A percentile compares a stretch with the other conserved stretches of the same genome.
Conservation (phyloP, 805 yeast species). For the Suhomyces kilbournensis region DNA sequence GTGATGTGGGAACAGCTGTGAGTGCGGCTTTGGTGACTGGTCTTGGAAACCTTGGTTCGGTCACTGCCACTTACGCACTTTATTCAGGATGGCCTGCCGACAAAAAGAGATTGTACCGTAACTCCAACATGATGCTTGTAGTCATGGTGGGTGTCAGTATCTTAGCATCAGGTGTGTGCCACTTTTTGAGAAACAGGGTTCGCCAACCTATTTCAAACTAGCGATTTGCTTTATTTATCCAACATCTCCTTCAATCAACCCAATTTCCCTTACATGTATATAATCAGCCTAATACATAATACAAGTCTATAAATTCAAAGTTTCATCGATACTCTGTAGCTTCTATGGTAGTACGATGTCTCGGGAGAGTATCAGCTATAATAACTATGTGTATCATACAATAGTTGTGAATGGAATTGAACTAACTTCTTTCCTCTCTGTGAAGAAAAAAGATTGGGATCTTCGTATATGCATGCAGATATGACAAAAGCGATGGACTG, state of each 20-base stretch:
- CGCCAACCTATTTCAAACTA: conserved; percentile 15
- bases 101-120: conserved; percentile 51
- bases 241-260: too few relatives aligned
- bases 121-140: conserved; percentile 83
- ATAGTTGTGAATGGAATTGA: too few relatives aligned
- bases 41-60: conserved; percentile 82
- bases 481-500: too few relatives aligned
- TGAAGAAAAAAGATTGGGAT: too few relatives aligned
- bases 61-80: conserved; percentile 79
- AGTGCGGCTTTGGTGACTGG: conserved; percentile 83
- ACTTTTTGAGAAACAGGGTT: conserved; percentile 29
- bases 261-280: too few relatives aligned
- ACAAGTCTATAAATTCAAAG: too few relatives aligned
- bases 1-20: conserved; percentile 83
- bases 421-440: too few relatives aligned
- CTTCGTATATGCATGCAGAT: too few relatives aligned
- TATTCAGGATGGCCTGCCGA: conserved; percentile 89
- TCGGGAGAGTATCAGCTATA: too few relatives aligned
- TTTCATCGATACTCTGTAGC: too few relatives aligned
- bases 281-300: background rate
- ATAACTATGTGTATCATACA: too few relatives aligned
- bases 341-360: too few relatives aligned
- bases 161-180: conserved; percentile 38
- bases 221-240: background rate
- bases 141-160: conserved; percentile 74